Evolutionary conservation across 306 rosid species (phyloP).

Genomic region (Inga leiocalycina): DNA sequence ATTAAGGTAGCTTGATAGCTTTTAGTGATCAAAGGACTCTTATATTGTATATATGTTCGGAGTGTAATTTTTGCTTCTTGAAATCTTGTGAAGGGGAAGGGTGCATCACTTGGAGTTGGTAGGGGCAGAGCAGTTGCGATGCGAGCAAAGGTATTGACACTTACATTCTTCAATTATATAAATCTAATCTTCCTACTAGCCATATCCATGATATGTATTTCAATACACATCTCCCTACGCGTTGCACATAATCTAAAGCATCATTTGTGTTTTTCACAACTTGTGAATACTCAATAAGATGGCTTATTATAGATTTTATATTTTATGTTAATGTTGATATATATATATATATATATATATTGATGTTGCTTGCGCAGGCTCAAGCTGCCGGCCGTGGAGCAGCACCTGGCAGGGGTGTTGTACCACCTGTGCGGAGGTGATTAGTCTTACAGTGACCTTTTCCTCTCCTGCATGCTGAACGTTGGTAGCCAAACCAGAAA

Average conservation of each 20-base stretch:
- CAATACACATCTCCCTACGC: not conserved
- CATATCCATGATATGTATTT: conserved; percentile 1
- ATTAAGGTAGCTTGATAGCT: conserved; percentile 62
- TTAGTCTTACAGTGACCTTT: conserved; percentile 8
- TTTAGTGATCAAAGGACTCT: conserved; percentile 9
- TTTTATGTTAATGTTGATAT: not conserved
- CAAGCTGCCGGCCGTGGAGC: conserved; percentile 98
- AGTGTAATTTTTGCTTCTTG: conserved; percentile 30
- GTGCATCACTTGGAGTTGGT: conserved; percentile 96
- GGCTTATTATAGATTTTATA: not conserved
- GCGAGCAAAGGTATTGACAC: conserved; percentile 77
- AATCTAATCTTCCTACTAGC: not conserved
- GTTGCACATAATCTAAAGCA: not conserved
- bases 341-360: not conserved
- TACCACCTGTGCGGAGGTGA: conserved; percentile 88
- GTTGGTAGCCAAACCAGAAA: not conserved
- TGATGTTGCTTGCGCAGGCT: conserved; percentile 54
- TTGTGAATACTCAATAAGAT: not conserved
- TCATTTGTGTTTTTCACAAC: not conserved
- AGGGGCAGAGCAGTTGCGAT: conserved; percentile 98
- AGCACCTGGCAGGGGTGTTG: conserved; percentile 79
- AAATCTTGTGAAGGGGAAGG: conserved; percentile 80
- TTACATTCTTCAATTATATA: not conserved
- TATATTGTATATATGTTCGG: not conserved
- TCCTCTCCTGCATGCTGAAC: not conserved